Base-by-base conservation (phyloP, 805 yeast species). In the Yamadazyma laniorum region DNA sequence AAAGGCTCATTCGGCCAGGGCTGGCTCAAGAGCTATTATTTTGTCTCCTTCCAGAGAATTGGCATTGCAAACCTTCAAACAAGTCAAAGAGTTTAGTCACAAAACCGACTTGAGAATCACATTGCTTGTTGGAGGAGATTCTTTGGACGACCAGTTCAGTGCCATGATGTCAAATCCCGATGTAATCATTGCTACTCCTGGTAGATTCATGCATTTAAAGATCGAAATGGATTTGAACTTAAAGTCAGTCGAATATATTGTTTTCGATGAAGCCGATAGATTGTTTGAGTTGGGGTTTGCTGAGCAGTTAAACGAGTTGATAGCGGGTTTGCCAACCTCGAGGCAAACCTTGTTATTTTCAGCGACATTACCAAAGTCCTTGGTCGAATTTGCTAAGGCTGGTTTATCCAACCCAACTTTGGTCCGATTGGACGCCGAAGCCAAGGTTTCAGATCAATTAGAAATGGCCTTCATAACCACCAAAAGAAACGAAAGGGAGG, bases 221-320 rank as follows among this genome's bases (percentile, higher is more conserved):
- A 90, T 91, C 18, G 99, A 93, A 66, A 93, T 93, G 99, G 77
- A 77, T 44, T 68, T 93, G 38, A 95, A 88, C 55, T 72, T 93
- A 61, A 78, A 76, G 48, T 75, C 87, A 2, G 79, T 93, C 13
- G 96, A 93, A 58, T 91, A 85, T 55, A 84, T 90, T 30, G 95
- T 90, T 1, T 91, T 91, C 58, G 99, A 91, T 65, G 99, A 91
- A 68, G 98, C 98, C 25, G 99, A 91, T 70, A 76, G 98, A 58
- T 74, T 91, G 53, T 91, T 91, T 55, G 99, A 91, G 66, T 81
- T 89, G 87, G 97, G 98, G 41, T 91, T 91, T 59, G 82, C 90
- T 19, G 96, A 88, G 53, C 97, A 91, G 56, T 73, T 91, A 55
- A 88, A 85, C 55, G 98, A 91, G 60, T 74, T 93, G 49, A 64